phyloP scores from a whole-genome alignment of 2,329 filamentous ascomycete species.

The Trichoderma oligosporum region DNA sequence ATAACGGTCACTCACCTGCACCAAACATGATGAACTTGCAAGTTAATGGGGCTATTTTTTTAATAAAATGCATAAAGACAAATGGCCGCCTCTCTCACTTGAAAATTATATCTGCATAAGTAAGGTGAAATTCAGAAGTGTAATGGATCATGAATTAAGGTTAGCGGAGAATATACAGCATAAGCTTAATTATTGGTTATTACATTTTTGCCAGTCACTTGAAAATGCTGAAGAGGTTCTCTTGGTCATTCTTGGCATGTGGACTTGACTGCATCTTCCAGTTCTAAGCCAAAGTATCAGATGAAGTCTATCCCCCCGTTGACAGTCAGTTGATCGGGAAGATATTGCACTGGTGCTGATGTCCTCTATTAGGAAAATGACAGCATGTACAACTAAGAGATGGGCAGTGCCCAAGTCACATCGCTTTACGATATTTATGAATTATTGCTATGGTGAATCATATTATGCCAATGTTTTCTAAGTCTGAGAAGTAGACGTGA shows the following conservation, averaged over 20 bases:
- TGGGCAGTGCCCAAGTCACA: too few relatives aligned
- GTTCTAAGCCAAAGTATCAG: conserved; percentile 11
- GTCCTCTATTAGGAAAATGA: background rate
- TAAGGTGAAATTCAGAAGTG: background rate
- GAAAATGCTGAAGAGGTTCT: too few relatives aligned
- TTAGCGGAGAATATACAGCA: conserved; percentile 3
- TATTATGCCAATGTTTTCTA: background rate
- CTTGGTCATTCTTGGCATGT: background rate
- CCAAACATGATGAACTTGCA: background rate
- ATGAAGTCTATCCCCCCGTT: background rate
- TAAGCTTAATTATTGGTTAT: conserved; percentile 16
- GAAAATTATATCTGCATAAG: background rate
- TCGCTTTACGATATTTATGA: too few relatives aligned
- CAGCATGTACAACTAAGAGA: too few relatives aligned
- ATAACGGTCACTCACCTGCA: background rate
- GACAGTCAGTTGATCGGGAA: background rate
- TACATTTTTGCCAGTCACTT: background rate
- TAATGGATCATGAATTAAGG: background rate
- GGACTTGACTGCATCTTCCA: background rate
- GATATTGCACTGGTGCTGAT: background rate
- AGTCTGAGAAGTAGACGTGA: background rate
- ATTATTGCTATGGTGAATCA: background rate
- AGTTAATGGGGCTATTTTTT: conserved; percentile 24
- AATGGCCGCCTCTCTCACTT: background rate
- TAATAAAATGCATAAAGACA: conserved; percentile 42